Conservation (phyloP, 2,329 filamentous ascomycete species). For the Beauveria pseudobassiana region DNA sequence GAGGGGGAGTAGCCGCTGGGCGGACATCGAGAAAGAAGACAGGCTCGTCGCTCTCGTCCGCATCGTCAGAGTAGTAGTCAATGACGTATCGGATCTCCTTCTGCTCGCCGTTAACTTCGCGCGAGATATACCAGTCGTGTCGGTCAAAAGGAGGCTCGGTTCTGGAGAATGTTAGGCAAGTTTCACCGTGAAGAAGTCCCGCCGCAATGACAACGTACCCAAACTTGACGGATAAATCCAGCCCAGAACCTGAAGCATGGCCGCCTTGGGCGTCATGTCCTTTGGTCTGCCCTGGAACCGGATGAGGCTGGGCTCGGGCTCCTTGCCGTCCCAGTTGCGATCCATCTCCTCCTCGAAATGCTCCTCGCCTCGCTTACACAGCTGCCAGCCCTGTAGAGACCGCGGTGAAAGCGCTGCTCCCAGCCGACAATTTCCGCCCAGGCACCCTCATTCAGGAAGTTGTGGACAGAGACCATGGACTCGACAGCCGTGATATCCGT, state of each 20-base stretch:
- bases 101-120: slow-evolving; percentile 57
- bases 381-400: slow-evolving; percentile 65
- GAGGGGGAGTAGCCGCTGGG: slow-evolving; percentile 78
- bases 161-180: slow-evolving; percentile 32
- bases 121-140: slow-evolving; percentile 91
- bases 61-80: slow-evolving; percentile 85
- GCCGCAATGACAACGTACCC: slow-evolving; percentile 42
- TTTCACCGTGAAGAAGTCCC: not conserved
- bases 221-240: slow-evolving; percentile 73
- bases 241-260: slow-evolving; percentile 72
- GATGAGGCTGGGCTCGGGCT: slow-evolving; percentile 62
- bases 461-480: slow-evolving; percentile 95
- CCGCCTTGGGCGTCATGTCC: slow-evolving; percentile 86
- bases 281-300: slow-evolving; percentile 84
- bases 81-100: slow-evolving; percentile 90
- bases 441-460: slow-evolving; percentile 95
- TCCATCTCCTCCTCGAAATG: slow-evolving; percentile 40
- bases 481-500: slow-evolving; percentile 91
- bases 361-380: slow-evolving; percentile 67
- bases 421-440: slow-evolving; percentile 93
- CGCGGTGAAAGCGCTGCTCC: slow-evolving; percentile 78
- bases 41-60: slow-evolving; percentile 81
- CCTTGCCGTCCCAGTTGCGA: slow-evolving; percentile 45
- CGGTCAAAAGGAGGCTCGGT: slow-evolving; percentile 87
- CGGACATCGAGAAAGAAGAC: slow-evolving; percentile 95